These are phyloP conservation scores for Wickerhamomyces strasburgensis DNA, from an alignment of 805 yeast species.

Conservation along the genomic window DNA sequence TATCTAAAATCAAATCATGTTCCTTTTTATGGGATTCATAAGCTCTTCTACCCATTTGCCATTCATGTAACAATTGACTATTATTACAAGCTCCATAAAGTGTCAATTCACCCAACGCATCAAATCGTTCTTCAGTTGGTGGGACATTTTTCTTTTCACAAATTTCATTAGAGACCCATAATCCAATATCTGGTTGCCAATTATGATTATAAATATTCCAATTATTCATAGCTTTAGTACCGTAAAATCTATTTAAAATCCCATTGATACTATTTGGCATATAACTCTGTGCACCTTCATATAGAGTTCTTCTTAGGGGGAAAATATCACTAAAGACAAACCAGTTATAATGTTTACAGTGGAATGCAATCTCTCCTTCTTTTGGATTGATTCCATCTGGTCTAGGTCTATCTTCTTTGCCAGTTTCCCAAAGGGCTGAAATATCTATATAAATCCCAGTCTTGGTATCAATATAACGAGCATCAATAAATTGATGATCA, in stretches of 20 bases:
- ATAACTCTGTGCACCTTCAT: slow-evolving; percentile 44
- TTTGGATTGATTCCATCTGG: slow-evolving; percentile 9
- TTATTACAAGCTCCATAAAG: slow-evolving; percentile 37
- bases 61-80: slow-evolving; percentile 34
- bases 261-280: slow-evolving; percentile 35
- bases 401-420: slow-evolving; percentile 3
- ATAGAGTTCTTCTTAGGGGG: slow-evolving; percentile 38
- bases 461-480: slow-evolving; percentile 44
- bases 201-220: slow-evolving; percentile 17
- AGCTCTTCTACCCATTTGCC: slow-evolving; percentile 25
- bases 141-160: slow-evolving; percentile 30
- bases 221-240: slow-evolving; percentile 22
- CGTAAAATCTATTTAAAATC: slow-evolving; percentile 35
- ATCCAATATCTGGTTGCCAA: slow-evolving; percentile 39
- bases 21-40: slow-evolving; percentile 26
- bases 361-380: slow-evolving; percentile 18
- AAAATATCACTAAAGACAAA: slow-evolving; percentile 31
- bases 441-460: slow-evolving; percentile 48
- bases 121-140: slow-evolving; percentile 20
- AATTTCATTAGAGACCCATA: slow-evolving; percentile 43
- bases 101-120: slow-evolving; percentile 27
- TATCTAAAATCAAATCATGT: slow-evolving; percentile 23
- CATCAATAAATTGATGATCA: slow-evolving; percentile 38
- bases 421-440: slow-evolving; percentile 33
- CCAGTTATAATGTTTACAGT: slow-evolving; percentile 28